Conservation (phyloP, 2,329 filamentous ascomycete genomes). For the Didymella pomorum region DNA sequence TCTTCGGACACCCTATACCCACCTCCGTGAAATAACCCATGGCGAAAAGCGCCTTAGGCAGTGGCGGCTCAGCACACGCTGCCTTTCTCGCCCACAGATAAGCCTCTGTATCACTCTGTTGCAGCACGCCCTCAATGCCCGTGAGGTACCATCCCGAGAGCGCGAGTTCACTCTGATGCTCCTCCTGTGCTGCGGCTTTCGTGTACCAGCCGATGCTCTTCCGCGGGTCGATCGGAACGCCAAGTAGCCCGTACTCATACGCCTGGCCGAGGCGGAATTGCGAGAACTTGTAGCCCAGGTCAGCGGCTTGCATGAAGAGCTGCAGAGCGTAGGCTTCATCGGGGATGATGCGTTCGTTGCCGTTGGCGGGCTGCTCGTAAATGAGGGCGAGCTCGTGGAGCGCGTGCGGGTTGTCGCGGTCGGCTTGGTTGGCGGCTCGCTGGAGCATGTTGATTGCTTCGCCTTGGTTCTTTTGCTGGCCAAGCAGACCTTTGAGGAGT, state of each 20-base stretch:
- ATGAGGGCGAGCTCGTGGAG: slow-evolving; percentile 82
- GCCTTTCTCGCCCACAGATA: slow-evolving; percentile 98
- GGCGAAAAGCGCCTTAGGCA: slow-evolving; percentile 95
- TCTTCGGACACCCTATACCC: slow-evolving; percentile 85
- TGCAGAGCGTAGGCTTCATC: slow-evolving; percentile 84
- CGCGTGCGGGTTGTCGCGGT: slow-evolving; percentile 90
- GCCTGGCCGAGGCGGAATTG: slow-evolving; percentile 89
- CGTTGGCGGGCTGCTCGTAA: slow-evolving; percentile 69
- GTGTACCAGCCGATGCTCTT: slow-evolving; percentile 94
- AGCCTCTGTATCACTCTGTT: slow-evolving; percentile 93
- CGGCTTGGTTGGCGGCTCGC: slow-evolving; percentile 86
- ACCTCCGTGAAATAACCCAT: slow-evolving; percentile 98
- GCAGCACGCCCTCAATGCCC: slow-evolving; percentile 83
- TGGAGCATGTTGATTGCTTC: slow-evolving; percentile 94
- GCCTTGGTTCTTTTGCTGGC: slow-evolving; percentile 79
- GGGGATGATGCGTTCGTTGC: slow-evolving; percentile 70
- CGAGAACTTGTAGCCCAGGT: slow-evolving; percentile 92
- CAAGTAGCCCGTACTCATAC: slow-evolving; percentile 88
- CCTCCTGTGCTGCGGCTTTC: slow-evolving; percentile 86
- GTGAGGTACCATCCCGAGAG: slow-evolving; percentile 82
- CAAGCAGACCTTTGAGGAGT: slow-evolving; percentile 88
- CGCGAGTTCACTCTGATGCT: slow-evolving; percentile 84
- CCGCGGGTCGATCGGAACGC: slow-evolving; percentile 81
- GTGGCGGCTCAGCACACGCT: slow-evolving; percentile 74
- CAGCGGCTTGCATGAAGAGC: slow-evolving; percentile 84